These are phyloP conservation scores for Cutaneotrichosporon dermatis DNA, from an alignment of 1,284 basidiomycete genomes.

Conservation along the genomic window DNA sequence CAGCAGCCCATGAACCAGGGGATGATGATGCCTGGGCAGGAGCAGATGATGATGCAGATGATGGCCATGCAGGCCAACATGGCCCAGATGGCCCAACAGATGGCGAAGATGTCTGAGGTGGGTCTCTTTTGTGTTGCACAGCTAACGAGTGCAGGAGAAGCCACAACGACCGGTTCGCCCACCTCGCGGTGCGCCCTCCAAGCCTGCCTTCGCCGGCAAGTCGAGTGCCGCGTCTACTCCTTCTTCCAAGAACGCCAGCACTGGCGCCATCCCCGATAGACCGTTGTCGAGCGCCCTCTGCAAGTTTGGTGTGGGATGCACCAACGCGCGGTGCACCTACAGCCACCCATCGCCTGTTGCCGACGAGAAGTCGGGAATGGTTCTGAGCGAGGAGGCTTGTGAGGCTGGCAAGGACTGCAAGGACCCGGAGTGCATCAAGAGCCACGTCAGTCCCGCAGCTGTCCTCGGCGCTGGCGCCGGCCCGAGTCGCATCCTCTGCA, in stretches of 20 bases:
- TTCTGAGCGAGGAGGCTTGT: conserved; percentile 83
- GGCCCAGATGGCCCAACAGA: conserved; percentile 50
- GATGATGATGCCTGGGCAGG: conserved; percentile 35
- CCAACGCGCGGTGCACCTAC: conserved; percentile 76
- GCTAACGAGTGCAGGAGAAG: conserved; percentile 7
- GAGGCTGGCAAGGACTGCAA: conserved; percentile 72
- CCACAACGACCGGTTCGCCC: conserved; percentile 10
- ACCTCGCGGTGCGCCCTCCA: conserved; percentile 2
- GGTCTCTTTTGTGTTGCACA: conserved; percentile 4
- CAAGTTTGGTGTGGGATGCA: conserved; percentile 84
- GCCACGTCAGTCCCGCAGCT: conserved; percentile 79
- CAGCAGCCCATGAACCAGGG: background rate
- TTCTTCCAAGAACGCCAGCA: conserved; percentile 8
- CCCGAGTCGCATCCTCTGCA: conserved; percentile 45
- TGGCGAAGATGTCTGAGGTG: conserved; percentile 46
- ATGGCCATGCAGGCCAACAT: conserved; percentile 51
- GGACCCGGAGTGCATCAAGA: conserved; percentile 83
- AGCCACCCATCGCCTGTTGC: conserved; percentile 90
- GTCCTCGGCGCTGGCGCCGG: conserved; percentile 52
- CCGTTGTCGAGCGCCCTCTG: conserved; percentile 59
- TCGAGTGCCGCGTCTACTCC: background rate
- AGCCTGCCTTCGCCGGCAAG: background rate
- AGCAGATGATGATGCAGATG: conserved; percentile 51
- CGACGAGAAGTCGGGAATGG: conserved; percentile 84
- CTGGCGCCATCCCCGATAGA: conserved; percentile 44